phyloP scores from a whole-genome alignment of 129 eudicot genomes.

The Lactuca saligna region DNA sequence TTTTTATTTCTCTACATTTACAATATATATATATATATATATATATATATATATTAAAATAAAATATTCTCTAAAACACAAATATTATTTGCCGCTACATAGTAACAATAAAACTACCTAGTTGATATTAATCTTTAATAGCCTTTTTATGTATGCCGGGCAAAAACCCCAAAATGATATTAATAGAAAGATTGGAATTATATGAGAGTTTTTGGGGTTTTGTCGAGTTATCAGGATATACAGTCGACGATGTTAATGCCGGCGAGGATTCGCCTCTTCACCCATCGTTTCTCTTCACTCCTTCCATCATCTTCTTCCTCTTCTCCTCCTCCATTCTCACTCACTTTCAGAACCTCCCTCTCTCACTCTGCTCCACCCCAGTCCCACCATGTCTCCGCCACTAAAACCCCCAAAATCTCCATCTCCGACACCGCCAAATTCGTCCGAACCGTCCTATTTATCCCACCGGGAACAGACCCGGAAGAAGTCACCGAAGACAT shows the following conservation, averaged over 20 bases:
- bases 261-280: slow-evolving; percentile 39
- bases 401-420: slow-evolving; percentile 40
- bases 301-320: slow-evolving; percentile 14
- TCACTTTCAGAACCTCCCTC: slow-evolving; percentile 13
- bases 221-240: background rate
- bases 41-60: no score
- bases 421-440: slow-evolving; percentile 39
- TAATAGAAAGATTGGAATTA: background rate
- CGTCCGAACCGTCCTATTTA: slow-evolving; percentile 40
- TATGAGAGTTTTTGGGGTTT: background rate
- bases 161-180: no score
- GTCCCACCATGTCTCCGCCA: slow-evolving; percentile 40
- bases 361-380: slow-evolving; percentile 33
- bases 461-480: slow-evolving; percentile 78
- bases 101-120: no score
- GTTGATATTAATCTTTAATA: no score
- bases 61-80: no score
- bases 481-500: slow-evolving; percentile 67
- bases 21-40: no score
- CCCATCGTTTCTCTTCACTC: slow-evolving; percentile 27
- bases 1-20: no score
- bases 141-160: no score
- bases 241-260: slow-evolving; percentile 29
- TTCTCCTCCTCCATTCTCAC: slow-evolving; percentile 9
- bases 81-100: no score